Base-by-base conservation (phyloP, 257 asterid genomes). In the Rubia yunnanensis region DNA sequence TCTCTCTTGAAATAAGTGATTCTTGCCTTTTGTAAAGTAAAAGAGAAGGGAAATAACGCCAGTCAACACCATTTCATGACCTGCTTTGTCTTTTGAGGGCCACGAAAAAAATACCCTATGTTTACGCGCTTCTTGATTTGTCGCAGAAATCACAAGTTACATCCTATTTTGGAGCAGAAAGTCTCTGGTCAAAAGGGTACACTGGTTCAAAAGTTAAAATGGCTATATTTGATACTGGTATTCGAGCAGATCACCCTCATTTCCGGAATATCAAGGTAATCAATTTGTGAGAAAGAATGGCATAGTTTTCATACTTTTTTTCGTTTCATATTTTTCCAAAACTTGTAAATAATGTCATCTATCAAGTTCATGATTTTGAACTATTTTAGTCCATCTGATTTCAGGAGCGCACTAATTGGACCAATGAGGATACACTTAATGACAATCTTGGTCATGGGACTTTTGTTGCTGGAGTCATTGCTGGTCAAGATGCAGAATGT, bases 371-470 rank as follows among this genome's bases (percentile, higher is more conserved):
- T 60, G 52, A 20, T 55, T 20, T 39, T 64, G 36, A 59, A 49
- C 32, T 64, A 49, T 4, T 18, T 71, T n/a, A 34, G 49, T 57
- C 60, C 49, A 20, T 32, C 27, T 36, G 61, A 77, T 70, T 56
- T 69, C 83, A 90, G 96, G 97, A 94, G 79, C 95, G 99, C 66
- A 94, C 99, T 35, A 94, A 92, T 77, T 92, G 99, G 99, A 90
- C 99, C 76, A 85, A 88, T 71, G 99, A 94, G 75, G 88, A 90
- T 80, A 90, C 97, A 27, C 78, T 94, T 63, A 94, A 90, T 70
- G 99, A 94, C 84, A 90, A 88, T 88, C 99, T 92, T 72, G 99
- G 99, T 49, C 99, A 92, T 78, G 99, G 99, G 68, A 92, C 99
- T 66, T 92, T 92, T 80, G 99, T 92, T 69, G 99, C 99, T 69